Evolutionary conservation across 495 filamentous ascomycete species (phyloP), one percentile per base, ranked within the genome.

Genomic region (Xylaria cubensis): DNA sequence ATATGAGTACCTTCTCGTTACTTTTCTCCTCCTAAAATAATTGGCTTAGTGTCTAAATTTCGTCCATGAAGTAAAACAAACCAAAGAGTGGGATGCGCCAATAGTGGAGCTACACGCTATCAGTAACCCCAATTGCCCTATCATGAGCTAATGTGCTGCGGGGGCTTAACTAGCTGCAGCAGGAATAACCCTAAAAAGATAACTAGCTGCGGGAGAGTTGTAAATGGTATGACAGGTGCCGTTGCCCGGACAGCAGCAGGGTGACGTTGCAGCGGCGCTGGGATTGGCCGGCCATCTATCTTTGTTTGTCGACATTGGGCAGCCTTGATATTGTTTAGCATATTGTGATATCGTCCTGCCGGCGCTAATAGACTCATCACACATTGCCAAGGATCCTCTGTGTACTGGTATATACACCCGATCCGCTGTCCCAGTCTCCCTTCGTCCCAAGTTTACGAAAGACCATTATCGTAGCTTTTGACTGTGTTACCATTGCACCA

Each of bases 251-350:
- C 74, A 76, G 64, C 77, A 46, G 48, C 55, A 24, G 36, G 70
- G 73, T 72, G 72, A 76, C 71, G 76, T 70, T 76, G 71, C 71
- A 75, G 74, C 70, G 42, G 32, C 48, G 70, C 74, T 66, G 42
- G 64, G 76, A 78, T 79, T 79, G 77, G 77, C 66, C 66, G 66
- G 55, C 51, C 17, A 15, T 58, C 42, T 32, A 67, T 39, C 64
- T 73, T 78, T 79, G 77, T 79, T 79, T 77, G 71, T 76, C 72
- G 69, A 76, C 69, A 72, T 53, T 68, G 67, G 72, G 63, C 70
- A 66, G 46, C 24, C 26, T 50, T 62, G 50, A 70, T 61, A 48
- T 55, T 24, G 50, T 29, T 53, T 24, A 34, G 29, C 55, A 58
- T 36, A 64, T n/a, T 29, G 41, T 70, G 56, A 59, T 32, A 59